Percentiles rank a stretch among this genome's conserved stretches.
Evolutionary conservation across 2,329 filamentous ascomycete genomes (phyloP).

Genomic region (Sporothrix inflata): DNA sequence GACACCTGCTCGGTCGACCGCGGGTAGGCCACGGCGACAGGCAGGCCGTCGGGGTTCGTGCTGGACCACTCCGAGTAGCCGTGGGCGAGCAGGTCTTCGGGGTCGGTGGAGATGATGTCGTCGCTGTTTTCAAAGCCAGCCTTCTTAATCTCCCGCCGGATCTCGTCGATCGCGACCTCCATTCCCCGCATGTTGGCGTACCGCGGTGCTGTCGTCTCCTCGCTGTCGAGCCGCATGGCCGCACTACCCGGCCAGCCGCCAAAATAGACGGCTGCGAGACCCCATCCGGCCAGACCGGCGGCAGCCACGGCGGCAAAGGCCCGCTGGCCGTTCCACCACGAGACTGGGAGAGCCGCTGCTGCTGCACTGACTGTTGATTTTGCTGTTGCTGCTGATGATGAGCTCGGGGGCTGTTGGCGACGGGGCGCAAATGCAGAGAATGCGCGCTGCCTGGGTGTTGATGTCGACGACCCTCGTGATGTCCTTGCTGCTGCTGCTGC

Average conservation of each 20-base stretch:
- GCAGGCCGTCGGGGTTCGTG: conserved; percentile 61
- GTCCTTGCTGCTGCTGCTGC: neutral
- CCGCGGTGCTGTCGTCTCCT: conserved; percentile 35
- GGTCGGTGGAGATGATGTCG: conserved; percentile 64
- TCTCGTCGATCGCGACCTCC: conserved; percentile 48
- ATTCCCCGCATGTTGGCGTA: conserved; percentile 51
- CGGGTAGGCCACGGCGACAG: conserved; percentile 67
- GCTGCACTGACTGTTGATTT: neutral
- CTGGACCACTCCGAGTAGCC: conserved; percentile 72
- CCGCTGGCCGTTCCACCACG: conserved; percentile 41
- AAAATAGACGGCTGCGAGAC: conserved; percentile 41
- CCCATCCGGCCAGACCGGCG: conserved; percentile 49
- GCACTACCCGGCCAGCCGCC: conserved; percentile 34
- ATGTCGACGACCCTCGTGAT: neutral
- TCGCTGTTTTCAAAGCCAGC: conserved; percentile 35
- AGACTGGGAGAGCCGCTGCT: neutral
- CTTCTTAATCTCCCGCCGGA: conserved; percentile 48
- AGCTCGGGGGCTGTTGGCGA: neutral
- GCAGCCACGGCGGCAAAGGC: conserved; percentile 46
- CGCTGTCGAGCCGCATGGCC: conserved; percentile 38
- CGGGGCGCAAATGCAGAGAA: conserved; percentile 7
- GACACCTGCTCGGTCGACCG: conserved; percentile 64
- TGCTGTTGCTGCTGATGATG: neutral
- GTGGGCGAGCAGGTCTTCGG: conserved; percentile 63
- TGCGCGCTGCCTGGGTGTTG: neutral